phyloP scores from a whole-genome alignment of 768 basidiomycete species.

The Leucocoprinus leucothites region DNA sequence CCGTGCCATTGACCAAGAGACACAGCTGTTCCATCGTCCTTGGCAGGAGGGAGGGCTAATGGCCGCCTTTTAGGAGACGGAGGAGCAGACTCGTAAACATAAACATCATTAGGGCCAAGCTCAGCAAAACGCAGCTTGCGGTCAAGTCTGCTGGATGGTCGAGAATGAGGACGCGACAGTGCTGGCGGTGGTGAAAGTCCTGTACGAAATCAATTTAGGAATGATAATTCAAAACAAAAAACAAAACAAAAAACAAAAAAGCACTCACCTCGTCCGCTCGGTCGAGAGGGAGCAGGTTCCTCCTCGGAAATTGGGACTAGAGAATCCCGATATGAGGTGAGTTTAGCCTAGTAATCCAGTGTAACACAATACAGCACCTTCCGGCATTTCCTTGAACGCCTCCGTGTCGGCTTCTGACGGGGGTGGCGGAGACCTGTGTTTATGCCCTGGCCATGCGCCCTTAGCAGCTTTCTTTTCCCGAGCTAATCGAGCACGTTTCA shows the following conservation, averaged over 20 bases:
- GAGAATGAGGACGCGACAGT: conserved; percentile 44
- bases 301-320: conserved; percentile 19
- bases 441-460: background rate
- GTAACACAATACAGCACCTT: conserved; percentile 10
- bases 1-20: conserved; percentile 40
- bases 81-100: conserved; percentile 82
- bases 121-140: conserved; percentile 75
- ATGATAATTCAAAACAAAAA: too few relatives aligned
- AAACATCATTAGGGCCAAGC: conserved; percentile 66
- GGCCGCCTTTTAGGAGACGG: conserved; percentile 64
- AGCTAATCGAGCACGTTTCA: conserved; percentile 54
- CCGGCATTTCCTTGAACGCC: conserved; percentile 11
- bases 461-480: conserved; percentile 26
- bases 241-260: too few relatives aligned
- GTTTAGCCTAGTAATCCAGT: background rate
- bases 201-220: conserved; percentile 8
- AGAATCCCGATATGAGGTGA: background rate
- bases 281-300: conserved; percentile 9
- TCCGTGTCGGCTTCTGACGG: background rate
- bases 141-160: conserved; percentile 56
- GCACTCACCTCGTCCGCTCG: conserved; percentile 11
- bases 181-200: conserved; percentile 40
- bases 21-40: conserved; percentile 32
- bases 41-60: conserved; percentile 57
- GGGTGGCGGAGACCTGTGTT: background rate